Percentiles rank a stretch among this genome's conserved stretches.
phyloP scores from a whole-genome alignment of 1,139 yeast species.

The Debaryomyces subglobosus region DNA sequence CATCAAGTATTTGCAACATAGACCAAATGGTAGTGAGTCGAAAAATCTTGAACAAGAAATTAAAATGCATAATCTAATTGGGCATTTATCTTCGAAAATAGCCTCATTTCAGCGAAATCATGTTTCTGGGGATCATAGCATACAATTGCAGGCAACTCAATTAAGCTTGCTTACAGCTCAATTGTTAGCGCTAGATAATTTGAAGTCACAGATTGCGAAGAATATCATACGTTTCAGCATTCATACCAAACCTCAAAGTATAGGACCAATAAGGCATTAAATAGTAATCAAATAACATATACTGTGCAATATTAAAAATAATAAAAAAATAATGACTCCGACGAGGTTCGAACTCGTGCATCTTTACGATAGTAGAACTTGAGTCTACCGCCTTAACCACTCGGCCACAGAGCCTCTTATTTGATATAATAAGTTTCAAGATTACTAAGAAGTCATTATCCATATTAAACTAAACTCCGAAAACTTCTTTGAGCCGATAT shows the following conservation, averaged over 20 bases:
- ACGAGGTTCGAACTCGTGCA: constrained; percentile 29
- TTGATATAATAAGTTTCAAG: background rate
- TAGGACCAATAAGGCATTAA: background rate
- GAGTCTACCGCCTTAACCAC: constrained; percentile 41
- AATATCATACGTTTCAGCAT: constrained; percentile 15
- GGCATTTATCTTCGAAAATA: constrained; percentile 30
- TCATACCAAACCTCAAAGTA: constrained; percentile 3
- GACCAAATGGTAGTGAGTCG: constrained; percentile 8
- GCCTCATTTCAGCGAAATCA: constrained; percentile 15
- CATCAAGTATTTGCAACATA: constrained; percentile 20
- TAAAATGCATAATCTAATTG: constrained; percentile 26
- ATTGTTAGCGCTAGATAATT: constrained; percentile 26
- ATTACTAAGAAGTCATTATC: background rate
- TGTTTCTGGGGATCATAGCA: constrained; percentile 7
- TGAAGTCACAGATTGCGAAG: constrained; percentile 24
- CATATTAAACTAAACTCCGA: background rate
- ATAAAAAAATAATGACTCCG: constrained; percentile 18
- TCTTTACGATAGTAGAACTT: constrained; percentile 37
- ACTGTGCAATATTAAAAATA: no score
- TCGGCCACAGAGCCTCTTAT: constrained; percentile 31
- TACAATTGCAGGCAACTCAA: constrained; percentile 27
- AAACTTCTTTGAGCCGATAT: no score
- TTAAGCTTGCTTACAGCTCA: constrained; percentile 36
- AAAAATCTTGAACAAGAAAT: constrained; percentile 12
- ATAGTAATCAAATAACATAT: background rate